phyloP scores from a whole-genome alignment of 495 filamentous ascomycete genomes.

The Astrocystis sublimbata region DNA sequence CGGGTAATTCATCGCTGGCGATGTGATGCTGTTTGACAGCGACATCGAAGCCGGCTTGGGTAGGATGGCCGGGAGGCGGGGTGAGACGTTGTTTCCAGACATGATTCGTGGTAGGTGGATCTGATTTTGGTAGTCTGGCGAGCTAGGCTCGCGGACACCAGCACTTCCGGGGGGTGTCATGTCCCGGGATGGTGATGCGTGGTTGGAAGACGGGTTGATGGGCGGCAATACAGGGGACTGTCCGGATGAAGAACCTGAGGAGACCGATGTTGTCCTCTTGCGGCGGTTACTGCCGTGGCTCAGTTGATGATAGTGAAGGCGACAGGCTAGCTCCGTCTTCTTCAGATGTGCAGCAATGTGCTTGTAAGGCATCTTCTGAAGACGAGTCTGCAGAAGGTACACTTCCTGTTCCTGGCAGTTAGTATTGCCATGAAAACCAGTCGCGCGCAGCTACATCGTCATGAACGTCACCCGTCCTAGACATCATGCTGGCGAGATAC shows the following conservation, averaged over 20 bases:
- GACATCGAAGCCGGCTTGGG: conserved; percentile 59
- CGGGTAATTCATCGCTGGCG: conserved; percentile 40
- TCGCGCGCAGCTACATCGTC: conserved; percentile 20
- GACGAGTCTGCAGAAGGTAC: conserved; percentile 80
- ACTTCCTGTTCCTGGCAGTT: conserved; percentile 58
- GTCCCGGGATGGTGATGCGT: conserved; percentile 42
- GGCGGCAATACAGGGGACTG: conserved; percentile 49
- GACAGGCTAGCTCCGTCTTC: conserved; percentile 83
- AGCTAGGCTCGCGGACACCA: conserved; percentile 38
- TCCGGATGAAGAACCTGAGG: conserved; percentile 55
- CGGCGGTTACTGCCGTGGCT: conserved; percentile 77
- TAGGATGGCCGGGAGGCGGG: conserved; percentile 56
- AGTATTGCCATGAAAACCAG: not conserved
- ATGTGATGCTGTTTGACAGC: conserved; percentile 36
- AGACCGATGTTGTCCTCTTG: conserved; percentile 64
- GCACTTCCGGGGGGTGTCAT: conserved; percentile 40
- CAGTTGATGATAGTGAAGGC: conserved; percentile 80
- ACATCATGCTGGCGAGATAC: not conserved
- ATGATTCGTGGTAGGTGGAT: conserved; percentile 51
- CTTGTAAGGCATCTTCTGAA: conserved; percentile 88
- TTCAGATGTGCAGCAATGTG: conserved; percentile 80
- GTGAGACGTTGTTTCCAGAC: conserved; percentile 40
- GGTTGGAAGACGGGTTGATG: conserved; percentile 49
- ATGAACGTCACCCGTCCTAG: conserved; percentile 1
- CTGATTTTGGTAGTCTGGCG: conserved; percentile 32